These are phyloP conservation scores for Omphalotus guepiniiformis DNA, from an alignment of 768 basidiomycete genomes.

Conservation along the genomic window DNA sequence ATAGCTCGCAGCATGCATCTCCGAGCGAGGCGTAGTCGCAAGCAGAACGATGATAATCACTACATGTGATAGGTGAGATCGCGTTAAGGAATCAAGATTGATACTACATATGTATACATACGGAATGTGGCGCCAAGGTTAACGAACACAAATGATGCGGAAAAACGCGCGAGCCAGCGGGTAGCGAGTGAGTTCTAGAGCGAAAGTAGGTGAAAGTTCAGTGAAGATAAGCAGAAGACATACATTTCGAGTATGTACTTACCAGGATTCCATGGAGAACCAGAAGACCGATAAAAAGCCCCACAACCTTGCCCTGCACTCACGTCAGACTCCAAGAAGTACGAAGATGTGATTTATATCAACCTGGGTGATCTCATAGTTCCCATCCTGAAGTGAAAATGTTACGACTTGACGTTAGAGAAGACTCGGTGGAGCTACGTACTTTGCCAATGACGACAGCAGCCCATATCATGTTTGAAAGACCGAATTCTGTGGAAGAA, in stretches of 20 bases:
- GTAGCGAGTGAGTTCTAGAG: slow-evolving; percentile 68
- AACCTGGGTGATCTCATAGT: slow-evolving; percentile 55
- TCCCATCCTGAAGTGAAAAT: slow-evolving; percentile 37
- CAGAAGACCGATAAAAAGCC: slow-evolving; percentile 74
- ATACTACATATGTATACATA: slow-evolving; percentile 36
- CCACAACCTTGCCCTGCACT: slow-evolving; percentile 65
- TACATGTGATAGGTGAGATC: slow-evolving; percentile 22
- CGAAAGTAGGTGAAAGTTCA: not conserved
- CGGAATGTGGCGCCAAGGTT: slow-evolving; percentile 77
- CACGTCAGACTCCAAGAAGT: not conserved
- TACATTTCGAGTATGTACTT: no score
- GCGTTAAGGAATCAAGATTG: no score
- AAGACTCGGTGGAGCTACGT: slow-evolving; percentile 5
- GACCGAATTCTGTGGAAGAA: slow-evolving; percentile 82
- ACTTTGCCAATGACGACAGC: slow-evolving; percentile 62
- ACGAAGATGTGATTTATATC: slow-evolving; percentile 1
- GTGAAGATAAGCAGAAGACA: not conserved
- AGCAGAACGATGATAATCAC: slow-evolving; percentile 85
- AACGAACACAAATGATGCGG: slow-evolving; percentile 78
- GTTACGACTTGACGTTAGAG: slow-evolving; percentile 3
- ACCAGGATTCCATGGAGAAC: slow-evolving; percentile 72
- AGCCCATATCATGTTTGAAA: slow-evolving; percentile 76
- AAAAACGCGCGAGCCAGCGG: slow-evolving; percentile 67
- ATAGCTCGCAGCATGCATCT: slow-evolving; percentile 80
- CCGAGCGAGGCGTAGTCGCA: slow-evolving; percentile 62